phyloP scores from a whole-genome alignment of 352 stramenopile genomes.

The Phytophthora podocarpi region DNA sequence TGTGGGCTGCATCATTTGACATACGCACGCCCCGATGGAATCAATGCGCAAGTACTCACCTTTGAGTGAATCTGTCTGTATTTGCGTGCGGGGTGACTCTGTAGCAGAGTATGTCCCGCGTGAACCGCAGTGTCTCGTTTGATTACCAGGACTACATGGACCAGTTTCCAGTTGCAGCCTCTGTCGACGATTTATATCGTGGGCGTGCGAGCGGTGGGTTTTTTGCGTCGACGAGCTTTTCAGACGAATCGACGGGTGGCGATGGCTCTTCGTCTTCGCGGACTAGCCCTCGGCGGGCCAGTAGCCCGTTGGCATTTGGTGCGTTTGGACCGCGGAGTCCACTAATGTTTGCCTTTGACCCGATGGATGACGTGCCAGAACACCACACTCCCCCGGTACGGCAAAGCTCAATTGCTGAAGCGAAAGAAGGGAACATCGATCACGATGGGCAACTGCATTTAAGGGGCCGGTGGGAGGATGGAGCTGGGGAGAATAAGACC shows the following conservation, averaged over 20 bases:
- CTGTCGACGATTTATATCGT: constrained; percentile 65
- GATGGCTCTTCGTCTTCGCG: constrained; percentile 45
- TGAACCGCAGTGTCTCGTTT: constrained; percentile 79
- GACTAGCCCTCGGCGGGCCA: constrained; percentile 57
- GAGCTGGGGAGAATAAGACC: constrained; percentile 10
- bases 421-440: constrained; percentile 35
- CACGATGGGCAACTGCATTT: constrained; percentile 31
- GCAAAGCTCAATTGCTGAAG: constrained; percentile 20
- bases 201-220: constrained; percentile 43
- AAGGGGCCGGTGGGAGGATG: constrained; percentile 25
- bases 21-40: neutral
- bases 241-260: constrained; percentile 56
- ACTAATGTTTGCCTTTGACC: constrained; percentile 81
- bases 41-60: constrained; percentile 20
- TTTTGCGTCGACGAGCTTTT: constrained; percentile 58
- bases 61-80: constrained; percentile 15
- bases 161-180: constrained; percentile 30
- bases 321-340: constrained; percentile 72
- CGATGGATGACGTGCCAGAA: constrained; percentile 67
- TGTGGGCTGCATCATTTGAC: neutral
- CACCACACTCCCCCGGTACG: constrained; percentile 25
- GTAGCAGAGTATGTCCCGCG: constrained; percentile 64
- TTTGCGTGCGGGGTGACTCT: constrained; percentile 8
- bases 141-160: constrained; percentile 72
- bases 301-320: constrained; percentile 58